phyloP scores from a whole-genome alignment of 2,329 filamentous ascomycete species.

The Coniochaeta prunicola region DNA sequence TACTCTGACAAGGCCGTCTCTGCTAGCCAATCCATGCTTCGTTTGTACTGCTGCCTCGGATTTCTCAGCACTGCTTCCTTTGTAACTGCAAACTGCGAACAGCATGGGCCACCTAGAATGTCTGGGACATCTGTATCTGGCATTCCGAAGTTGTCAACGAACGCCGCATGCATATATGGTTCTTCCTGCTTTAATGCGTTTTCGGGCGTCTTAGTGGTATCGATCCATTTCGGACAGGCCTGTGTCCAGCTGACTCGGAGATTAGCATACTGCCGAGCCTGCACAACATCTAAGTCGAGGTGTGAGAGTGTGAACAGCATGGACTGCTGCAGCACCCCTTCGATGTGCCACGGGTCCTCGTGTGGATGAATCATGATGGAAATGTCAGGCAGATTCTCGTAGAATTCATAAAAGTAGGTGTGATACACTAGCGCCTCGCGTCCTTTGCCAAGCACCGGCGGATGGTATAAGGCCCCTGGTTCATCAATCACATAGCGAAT shows the following conservation, averaged over 20 bases:
- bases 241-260: constrained; percentile 46
- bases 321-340: constrained; percentile 23
- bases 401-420: constrained; percentile 54
- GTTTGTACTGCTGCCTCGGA: constrained; percentile 19
- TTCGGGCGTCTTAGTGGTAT: constrained; percentile 17
- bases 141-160: constrained; percentile 5
- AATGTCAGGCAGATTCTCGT: constrained; percentile 50
- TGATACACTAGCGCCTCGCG: constrained; percentile 58
- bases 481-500: constrained; percentile 42
- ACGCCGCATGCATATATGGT: constrained; percentile 20
- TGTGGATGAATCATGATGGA: constrained; percentile 56
- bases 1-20: constrained; percentile 19
- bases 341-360: constrained; percentile 31
- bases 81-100: constrained; percentile 26
- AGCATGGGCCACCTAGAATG: constrained; percentile 23
- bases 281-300: constrained; percentile 28
- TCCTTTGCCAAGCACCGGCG: constrained; percentile 47
- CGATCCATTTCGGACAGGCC: constrained; percentile 47
- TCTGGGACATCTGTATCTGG: constrained; percentile 18
- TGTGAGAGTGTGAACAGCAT: constrained; percentile 22
- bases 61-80: constrained; percentile 20
- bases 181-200: constrained; percentile 20
- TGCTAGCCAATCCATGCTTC: constrained; percentile 21
- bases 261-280: constrained; percentile 45
- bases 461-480: constrained; percentile 31